Percentiles rank a stretch among this genome's conserved stretches.
Evolutionary conservation across 257 asterid species (phyloP).

Genomic region (Nyctanthes arbortristis): DNA sequence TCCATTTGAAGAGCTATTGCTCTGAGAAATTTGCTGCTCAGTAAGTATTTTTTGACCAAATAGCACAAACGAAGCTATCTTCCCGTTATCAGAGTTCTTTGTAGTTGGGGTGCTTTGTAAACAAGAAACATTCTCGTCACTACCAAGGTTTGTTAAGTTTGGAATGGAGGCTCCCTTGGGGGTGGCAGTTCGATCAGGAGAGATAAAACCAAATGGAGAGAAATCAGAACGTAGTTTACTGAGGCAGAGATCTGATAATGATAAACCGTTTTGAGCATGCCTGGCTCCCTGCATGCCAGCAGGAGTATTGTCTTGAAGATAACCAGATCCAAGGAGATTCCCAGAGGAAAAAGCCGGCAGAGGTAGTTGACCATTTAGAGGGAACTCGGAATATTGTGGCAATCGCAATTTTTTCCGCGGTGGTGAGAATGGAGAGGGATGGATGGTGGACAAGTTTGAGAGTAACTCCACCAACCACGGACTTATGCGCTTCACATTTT

Average conservation of each 20-base stretch:
- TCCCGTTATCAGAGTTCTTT: slow-evolving; percentile 2
- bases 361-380: slow-evolving; percentile 43
- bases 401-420: slow-evolving; percentile 55
- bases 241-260: slow-evolving; percentile 50
- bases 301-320: slow-evolving; percentile 63
- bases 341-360: slow-evolving; percentile 45
- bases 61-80: slow-evolving; percentile 27
- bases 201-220: slow-evolving; percentile 39
- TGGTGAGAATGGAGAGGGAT: slow-evolving; percentile 60
- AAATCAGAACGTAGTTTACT: slow-evolving; percentile 44
- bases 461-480: slow-evolving; percentile 76
- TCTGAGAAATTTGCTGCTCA: slow-evolving; percentile 25
- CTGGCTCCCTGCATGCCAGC: slow-evolving; percentile 98
- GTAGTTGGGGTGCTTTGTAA: slow-evolving; percentile 17
- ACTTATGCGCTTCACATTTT: slow-evolving; percentile 56
- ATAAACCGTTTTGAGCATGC: slow-evolving; percentile 63
- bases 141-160: slow-evolving; percentile 27
- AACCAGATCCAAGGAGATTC: slow-evolving; percentile 45
- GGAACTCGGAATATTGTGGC: slow-evolving; percentile 51
- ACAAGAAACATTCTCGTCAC: slow-evolving; percentile 18
- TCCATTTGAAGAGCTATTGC: slow-evolving; percentile 51
- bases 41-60: slow-evolving; percentile 38
- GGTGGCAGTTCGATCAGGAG: slow-evolving; percentile 30
- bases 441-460: slow-evolving; percentile 50
- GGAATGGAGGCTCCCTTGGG: slow-evolving; percentile 32